Base-by-base conservation (phyloP, 768 basidiomycete species). In the Coprinellus aureogranulatus region DNA sequence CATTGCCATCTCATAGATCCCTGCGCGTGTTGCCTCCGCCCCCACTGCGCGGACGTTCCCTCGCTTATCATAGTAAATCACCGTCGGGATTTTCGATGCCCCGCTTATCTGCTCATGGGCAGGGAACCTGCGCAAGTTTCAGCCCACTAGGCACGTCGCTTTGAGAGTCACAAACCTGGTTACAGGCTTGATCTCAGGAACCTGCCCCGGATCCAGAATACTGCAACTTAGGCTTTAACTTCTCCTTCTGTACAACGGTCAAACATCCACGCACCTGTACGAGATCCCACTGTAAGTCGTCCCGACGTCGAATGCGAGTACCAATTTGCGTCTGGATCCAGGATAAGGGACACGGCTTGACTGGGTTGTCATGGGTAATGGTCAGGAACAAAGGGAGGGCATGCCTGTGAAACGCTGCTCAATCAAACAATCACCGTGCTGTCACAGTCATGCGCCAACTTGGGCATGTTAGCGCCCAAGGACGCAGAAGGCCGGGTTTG, bases 41-140 rank as follows among this genome's bases (percentile, higher is more conserved):
- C 80, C 80, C 30, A 75, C 72, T 5, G 78, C 76, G 49, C 71
- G 68, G 18, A 77, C 70, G 0, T 61, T 60, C 0, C 80, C 80
- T 8, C 64, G 59, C 31, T 68, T 61, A 55, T 79, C 75, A 56
- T 82, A 82, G 61, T 76, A 82, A 12, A 81, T 58, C 52, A 81
- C 70, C 25, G 77, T 76, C 4, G 81, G 81, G 55, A 81, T 79
- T 63, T 81, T 81, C 50, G 73, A 76, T 52, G 76, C 75, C 3
- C 77, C 65, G 40, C 56, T 55, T 25, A 48, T 11, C 46, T 58
- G 20, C 44, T 66, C 62, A 37, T 66, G 65, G 10, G 57, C 63
- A 53, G 67, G 67, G 44, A 62, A 62, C 34, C 63, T 62, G n/a
- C n/a, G n/a, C n/a, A n/a, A n/a, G 6, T 28, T 37, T 34, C 6